A percentile compares a stretch with the other conserved stretches of the same genome.
These are phyloP conservation scores for Uncinocarpus reesii DNA, from an alignment of 2,329 filamentous ascomycete genomes.

Conservation along the genomic window DNA sequence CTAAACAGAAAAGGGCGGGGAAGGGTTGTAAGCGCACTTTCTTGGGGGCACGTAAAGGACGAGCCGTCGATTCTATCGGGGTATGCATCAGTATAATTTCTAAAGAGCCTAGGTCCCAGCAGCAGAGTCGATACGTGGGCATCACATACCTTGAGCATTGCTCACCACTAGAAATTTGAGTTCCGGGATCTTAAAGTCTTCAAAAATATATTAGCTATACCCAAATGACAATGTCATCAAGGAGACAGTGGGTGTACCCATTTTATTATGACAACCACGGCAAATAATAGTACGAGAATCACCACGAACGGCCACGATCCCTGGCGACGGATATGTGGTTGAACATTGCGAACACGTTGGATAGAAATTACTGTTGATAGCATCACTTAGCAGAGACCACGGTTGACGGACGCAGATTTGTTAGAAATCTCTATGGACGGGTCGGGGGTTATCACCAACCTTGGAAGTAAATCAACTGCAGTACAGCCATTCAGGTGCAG, in stretches of 20 bases:
- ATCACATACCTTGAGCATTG: constrained; percentile 42
- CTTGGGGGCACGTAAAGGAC: background rate
- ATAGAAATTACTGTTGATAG: constrained; percentile 46
- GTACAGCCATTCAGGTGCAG: constrained; percentile 66
- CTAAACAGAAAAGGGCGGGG: too few species aligned
- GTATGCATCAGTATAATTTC: too few species aligned
- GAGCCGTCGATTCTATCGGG: background rate
- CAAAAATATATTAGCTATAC: constrained; percentile 9
- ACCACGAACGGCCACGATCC: constrained; percentile 61
- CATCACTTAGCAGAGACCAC: too few species aligned
- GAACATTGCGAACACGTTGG: constrained; percentile 72
- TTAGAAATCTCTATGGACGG: too few species aligned
- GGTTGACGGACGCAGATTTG: too few species aligned
- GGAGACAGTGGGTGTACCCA: too few species aligned
- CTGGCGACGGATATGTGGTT: constrained; percentile 50
- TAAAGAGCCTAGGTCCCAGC: too few species aligned
- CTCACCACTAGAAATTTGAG: constrained; percentile 67
- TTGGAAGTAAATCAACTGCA: constrained; percentile 64
- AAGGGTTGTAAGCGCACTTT: background rate
- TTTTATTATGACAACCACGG: constrained; percentile 66
- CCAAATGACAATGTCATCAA: constrained; percentile 12
- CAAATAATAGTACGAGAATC: constrained; percentile 66
- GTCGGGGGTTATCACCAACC: constrained; percentile 41
- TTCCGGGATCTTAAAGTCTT: constrained; percentile 62
- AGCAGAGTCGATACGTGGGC: too few species aligned